These are phyloP conservation scores for Ichthyophthirius multifiliis DNA, from an alignment of 169 alveolate species.

Conservation along the genomic window DNA sequence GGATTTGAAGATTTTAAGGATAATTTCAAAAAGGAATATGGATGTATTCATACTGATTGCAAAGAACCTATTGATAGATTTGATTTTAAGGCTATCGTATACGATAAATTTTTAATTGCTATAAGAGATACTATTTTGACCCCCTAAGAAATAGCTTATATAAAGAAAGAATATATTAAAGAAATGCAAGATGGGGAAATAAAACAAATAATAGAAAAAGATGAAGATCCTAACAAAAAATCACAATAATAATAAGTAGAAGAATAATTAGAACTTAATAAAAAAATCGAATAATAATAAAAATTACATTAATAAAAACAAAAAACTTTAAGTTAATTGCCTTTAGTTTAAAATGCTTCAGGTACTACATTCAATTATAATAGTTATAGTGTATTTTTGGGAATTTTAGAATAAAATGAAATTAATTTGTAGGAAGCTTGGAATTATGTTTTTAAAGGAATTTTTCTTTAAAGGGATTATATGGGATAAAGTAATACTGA, in stretches of 20 bases:
- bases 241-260: background rate
- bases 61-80: background rate
- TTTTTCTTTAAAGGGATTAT: background rate
- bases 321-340: background rate
- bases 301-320: background rate
- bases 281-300: background rate
- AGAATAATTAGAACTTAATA: background rate
- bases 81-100: background rate
- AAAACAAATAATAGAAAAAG: background rate
- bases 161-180: background rate
- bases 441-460: background rate
- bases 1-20: background rate
- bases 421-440: background rate
- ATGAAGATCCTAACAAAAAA: background rate
- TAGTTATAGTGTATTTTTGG: background rate
- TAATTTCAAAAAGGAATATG: background rate
- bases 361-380: background rate
- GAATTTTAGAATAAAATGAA: background rate
- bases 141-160: background rate
- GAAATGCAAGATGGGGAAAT: background rate
- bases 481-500: background rate
- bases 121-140: background rate
- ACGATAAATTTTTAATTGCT: background rate
- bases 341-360: background rate
- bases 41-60: background rate